Conservation (phyloP, 169 alveolate genomes). For the Prorocentrum cordatum region DNA sequence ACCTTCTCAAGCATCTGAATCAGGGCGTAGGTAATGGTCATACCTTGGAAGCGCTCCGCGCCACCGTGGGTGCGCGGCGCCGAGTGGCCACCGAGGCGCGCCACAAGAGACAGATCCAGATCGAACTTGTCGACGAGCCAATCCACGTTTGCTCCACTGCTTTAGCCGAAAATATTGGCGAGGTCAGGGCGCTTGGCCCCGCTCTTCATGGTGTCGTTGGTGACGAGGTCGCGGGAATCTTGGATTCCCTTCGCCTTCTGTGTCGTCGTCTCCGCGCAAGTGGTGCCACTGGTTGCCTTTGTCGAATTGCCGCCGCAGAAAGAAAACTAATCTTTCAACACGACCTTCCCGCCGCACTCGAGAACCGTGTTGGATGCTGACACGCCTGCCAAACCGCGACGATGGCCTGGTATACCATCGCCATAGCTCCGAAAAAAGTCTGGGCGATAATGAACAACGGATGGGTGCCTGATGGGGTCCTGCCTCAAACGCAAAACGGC, state of each 20-base stretch:
- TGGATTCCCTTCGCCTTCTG: constrained; percentile 23
- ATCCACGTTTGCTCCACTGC: constrained; percentile 54
- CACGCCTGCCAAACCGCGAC: constrained; percentile 60
- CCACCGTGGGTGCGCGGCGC: constrained; percentile 76
- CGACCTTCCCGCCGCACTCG: constrained; percentile 64
- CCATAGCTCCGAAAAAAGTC: background rate
- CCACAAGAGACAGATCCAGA: constrained; percentile 72
- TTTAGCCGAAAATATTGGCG: constrained; percentile 31
- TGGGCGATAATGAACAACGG: no score
- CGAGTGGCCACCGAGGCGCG: constrained; percentile 77
- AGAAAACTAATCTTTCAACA: constrained; percentile 3
- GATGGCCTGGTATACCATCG: no score
- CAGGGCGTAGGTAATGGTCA: constrained; percentile 58
- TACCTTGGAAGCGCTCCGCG: constrained; percentile 69
- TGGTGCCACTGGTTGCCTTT: constrained; percentile 75
- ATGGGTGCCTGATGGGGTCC: no score
- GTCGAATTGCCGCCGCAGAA: constrained; percentile 45
- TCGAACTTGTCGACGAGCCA: constrained; percentile 58
- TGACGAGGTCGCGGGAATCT: constrained; percentile 65
- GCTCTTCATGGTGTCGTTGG: constrained; percentile 65
- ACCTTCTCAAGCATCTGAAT: constrained; percentile 35
- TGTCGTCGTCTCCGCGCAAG: constrained; percentile 68
- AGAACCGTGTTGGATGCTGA: constrained; percentile 24
- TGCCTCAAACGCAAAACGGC: no score
- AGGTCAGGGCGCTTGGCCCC: constrained; percentile 28